These are phyloP conservation scores for Crotalaria pallida DNA, from an alignment of 306 rosid genomes.

Conservation along the genomic window DNA sequence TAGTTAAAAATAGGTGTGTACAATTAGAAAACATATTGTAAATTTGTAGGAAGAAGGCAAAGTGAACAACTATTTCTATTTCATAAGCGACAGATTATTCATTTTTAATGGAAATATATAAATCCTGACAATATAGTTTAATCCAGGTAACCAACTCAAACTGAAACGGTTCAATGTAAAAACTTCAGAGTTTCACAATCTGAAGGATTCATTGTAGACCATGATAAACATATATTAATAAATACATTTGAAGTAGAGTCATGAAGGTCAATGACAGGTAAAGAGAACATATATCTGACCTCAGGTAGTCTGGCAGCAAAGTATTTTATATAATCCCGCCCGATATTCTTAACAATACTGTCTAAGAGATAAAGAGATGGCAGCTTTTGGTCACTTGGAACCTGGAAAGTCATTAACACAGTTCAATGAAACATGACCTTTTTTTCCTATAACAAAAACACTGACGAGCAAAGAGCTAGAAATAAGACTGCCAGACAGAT, in stretches of 20 bases:
- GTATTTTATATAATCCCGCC: slow-evolving; percentile 87
- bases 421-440: slow-evolving; percentile 18
- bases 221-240: not conserved
- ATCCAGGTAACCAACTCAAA: slow-evolving; percentile 1
- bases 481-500: slow-evolving; percentile 12
- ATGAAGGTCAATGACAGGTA: slow-evolving; percentile 1
- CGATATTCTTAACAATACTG: slow-evolving; percentile 98
- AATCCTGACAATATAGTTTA: not conserved
- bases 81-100: slow-evolving; percentile 18
- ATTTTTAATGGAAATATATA: slow-evolving; percentile 7
- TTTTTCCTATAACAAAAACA: slow-evolving; percentile 2
- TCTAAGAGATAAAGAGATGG: slow-evolving; percentile 97
- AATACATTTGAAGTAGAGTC: not conserved
- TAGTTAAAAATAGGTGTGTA: slow-evolving; percentile 34
- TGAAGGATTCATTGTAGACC: not conserved
- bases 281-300: slow-evolving; percentile 57
- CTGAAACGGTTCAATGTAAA: not conserved
- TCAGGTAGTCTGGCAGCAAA: slow-evolving; percentile 83
- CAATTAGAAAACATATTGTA: slow-evolving; percentile 15
- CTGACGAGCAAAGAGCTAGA: not conserved
- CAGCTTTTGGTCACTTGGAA: slow-evolving; percentile 88
- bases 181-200: slow-evolving; percentile 2
- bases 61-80: slow-evolving; percentile 7
- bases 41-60: not conserved
- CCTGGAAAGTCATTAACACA: slow-evolving; percentile 50